Base-by-base conservation (phyloP, 2,329 filamentous ascomycete species). In the Colletotrichum eleusines region DNA sequence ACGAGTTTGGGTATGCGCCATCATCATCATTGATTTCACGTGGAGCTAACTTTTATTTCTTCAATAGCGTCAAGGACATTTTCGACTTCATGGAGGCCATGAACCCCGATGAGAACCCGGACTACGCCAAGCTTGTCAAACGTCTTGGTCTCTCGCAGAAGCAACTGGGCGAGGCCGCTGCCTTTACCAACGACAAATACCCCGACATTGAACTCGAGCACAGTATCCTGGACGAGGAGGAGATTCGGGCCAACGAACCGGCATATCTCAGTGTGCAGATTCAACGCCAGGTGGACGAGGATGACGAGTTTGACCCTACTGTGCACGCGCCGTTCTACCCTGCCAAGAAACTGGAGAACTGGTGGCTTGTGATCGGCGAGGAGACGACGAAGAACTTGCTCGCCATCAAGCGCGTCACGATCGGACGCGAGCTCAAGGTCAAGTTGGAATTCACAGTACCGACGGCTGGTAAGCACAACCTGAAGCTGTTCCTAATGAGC, bases 61-160 rank as follows among this genome's bases (percentile, higher is more conserved):
- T 50, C 65, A 73, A 71, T 77, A 93, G 90, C 73, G 92, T 99
- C 84, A 95, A 94, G 76, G 95, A 98, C 76, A 91, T 99, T 74
- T 95, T 97, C 77, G 95, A 97, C 78, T 98, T 99, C 84, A 98
- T 98, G 92, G 95, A 98, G 76, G 93, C 94, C 73, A 99, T 99
- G 95, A 96, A 97, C 79, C 95, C 95, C 2, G 92, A 94, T 1
- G 95, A 97, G 81, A 97, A 98, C 80, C 84, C 92, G 50, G 87
- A 97, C 73, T 95, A 97, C 80, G 87, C 87, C 57, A 87, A 88
- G 40, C 86, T 99, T 40, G 88, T 98, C 74, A 91, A 94, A 78
- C 89, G 90, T 4, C 88, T 99, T 48, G 90, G 91, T 9, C 86
- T 99, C 51, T 90, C 91, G 65, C 94, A 97, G 80, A 88, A 87